These are phyloP conservation scores for Syzygium jambos DNA, from an alignment of 345 rosid genomes.

Conservation along the genomic window DNA sequence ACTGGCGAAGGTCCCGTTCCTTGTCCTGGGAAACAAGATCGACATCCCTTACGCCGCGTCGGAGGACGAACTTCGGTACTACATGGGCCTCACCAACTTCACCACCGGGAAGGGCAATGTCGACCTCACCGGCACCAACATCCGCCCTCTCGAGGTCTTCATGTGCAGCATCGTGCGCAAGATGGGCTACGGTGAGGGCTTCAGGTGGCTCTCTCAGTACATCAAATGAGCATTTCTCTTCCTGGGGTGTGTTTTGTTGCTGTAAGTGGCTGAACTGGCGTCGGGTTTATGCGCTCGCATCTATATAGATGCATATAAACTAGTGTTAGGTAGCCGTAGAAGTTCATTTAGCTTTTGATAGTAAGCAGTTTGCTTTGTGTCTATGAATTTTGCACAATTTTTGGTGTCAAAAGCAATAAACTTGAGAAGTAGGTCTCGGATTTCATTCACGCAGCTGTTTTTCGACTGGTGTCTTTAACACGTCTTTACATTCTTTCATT, in stretches of 20 bases:
- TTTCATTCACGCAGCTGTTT: too few relatives aligned
- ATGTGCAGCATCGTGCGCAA: constrained; percentile 35
- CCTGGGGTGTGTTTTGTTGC: neutral
- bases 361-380: neutral
- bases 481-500: too few relatives aligned
- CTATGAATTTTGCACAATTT: neutral
- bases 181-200: constrained; percentile 33
- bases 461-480: too few relatives aligned
- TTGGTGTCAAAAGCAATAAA: neutral
- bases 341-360: neutral
- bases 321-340: too few relatives aligned
- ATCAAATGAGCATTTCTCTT: constrained; percentile 3
- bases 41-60: constrained; percentile 22
- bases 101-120: constrained; percentile 24
- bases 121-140: constrained; percentile 7
- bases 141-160: constrained; percentile 28
- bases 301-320: neutral
- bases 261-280: neutral
- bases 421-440: too few relatives aligned
- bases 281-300: neutral
- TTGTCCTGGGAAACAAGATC: constrained; percentile 28
- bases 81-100: constrained; percentile 20
- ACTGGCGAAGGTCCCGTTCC: constrained; percentile 21
- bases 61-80: constrained; percentile 19
- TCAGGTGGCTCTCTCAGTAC: constrained; percentile 25